A percentile compares a stretch with the other conserved stretches of the same genome.
These are phyloP conservation scores for Wallacemonas collosoma DNA, from an alignment of 208 protist species.

Conservation along the genomic window DNA sequence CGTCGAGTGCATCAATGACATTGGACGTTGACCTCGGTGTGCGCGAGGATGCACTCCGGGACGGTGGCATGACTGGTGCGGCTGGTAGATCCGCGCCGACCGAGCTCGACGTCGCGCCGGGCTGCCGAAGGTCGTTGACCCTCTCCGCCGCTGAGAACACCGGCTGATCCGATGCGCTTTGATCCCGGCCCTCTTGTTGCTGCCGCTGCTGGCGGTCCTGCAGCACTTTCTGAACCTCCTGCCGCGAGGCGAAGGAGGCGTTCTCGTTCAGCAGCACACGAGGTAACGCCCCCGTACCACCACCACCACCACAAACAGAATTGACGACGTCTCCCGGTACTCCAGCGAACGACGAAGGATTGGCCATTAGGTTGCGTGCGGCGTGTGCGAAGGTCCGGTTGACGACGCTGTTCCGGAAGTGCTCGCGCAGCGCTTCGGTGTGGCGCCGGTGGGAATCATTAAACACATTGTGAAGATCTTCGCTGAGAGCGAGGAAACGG, in stretches of 20 bases:
- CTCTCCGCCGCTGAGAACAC: background rate
- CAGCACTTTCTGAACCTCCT: background rate
- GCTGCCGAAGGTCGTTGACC: background rate
- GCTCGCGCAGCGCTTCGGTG: constrained; percentile 33
- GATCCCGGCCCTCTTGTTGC: background rate
- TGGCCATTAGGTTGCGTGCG: background rate
- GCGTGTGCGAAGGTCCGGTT: constrained; percentile 28
- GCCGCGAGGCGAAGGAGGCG: constrained; percentile 6
- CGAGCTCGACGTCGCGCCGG: background rate
- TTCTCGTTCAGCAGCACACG: background rate
- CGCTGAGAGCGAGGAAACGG: constrained; percentile 33
- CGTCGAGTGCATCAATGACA: constrained; percentile 11
- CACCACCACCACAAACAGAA: background rate
- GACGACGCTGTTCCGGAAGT: constrained; percentile 32
- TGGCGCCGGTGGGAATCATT: constrained; percentile 30
- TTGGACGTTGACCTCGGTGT: background rate
- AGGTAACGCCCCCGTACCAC: background rate
- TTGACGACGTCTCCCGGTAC: background rate
- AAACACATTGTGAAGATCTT: constrained; percentile 36
- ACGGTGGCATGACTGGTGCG: background rate
- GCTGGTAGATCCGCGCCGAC: background rate
- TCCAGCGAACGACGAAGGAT: constrained; percentile 11
- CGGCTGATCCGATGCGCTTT: background rate
- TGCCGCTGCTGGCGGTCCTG: constrained; percentile 2
- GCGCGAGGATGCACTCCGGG: background rate